phyloP scores from a whole-genome alignment of 1,139 yeast species.

The Magnusiomyces ingens region DNA sequence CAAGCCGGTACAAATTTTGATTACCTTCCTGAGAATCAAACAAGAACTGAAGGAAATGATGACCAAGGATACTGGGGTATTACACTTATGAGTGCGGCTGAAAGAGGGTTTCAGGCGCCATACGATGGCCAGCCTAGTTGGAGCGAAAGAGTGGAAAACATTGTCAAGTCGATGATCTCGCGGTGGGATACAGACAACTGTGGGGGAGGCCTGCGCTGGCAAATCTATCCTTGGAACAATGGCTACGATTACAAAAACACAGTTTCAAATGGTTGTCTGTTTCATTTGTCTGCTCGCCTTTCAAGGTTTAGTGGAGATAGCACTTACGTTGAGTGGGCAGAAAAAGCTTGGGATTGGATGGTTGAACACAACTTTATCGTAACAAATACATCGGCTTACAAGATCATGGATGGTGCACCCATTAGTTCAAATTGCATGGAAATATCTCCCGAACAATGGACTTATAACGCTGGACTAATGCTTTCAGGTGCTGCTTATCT shows the following conservation, averaged over 20 bases:
- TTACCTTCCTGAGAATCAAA: conserved; percentile 82
- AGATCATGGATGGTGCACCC: conserved; percentile 71
- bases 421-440: conserved; percentile 55
- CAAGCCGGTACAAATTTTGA: conserved; percentile 74
- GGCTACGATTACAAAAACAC: conserved; percentile 91
- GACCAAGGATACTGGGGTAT: conserved; percentile 98
- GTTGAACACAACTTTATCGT: conserved; percentile 49
- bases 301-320: conserved; percentile 70
- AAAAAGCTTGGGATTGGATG: conserved; percentile 79
- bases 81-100: conserved; percentile 87
- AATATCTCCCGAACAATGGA: conserved; percentile 64
- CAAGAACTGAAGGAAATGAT: conserved; percentile 96
- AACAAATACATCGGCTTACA: conserved; percentile 35
- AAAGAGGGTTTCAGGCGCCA: conserved; percentile 27
- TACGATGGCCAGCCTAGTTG: conserved; percentile 3
- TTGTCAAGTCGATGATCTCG: conserved; percentile 7
- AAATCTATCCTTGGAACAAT: conserved; percentile 87
- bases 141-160: conserved; percentile 4
- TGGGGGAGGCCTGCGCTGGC: conserved; percentile 93
- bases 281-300: conserved; percentile 81
- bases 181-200: conserved; percentile 78
- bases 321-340: conserved; percentile 74
- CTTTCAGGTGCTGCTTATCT: conserved; percentile 76
- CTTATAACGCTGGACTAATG: conserved; percentile 79
- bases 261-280: conserved; percentile 83